Evolutionary conservation across 192 early-diverging fungal species (phyloP).

Genomic region (Backusella mclennaniae): DNA sequence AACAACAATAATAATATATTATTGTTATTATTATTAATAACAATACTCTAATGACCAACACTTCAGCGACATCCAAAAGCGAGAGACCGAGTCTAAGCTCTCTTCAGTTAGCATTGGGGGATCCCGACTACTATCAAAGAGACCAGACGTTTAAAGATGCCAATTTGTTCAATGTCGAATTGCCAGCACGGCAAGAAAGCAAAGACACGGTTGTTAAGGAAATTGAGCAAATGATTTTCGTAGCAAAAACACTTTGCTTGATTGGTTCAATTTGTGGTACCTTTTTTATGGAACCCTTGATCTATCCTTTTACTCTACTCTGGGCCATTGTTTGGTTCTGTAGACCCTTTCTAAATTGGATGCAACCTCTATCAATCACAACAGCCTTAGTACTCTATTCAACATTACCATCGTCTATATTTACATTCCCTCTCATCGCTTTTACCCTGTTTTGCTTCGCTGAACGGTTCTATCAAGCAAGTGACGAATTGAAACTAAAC

Average conservation of each 20-base stretch:
- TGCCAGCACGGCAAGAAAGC: neutral
- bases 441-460: neutral
- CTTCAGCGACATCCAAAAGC: neutral
- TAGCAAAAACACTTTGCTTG: neutral
- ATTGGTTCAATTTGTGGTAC: neutral
- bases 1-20: neutral
- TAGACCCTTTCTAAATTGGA: neutral
- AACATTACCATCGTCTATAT: neutral
- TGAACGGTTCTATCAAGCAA: neutral
- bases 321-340: neutral
- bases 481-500: neutral
- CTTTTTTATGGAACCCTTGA: neutral
- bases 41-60: neutral
- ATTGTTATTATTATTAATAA: neutral
- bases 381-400: neutral
- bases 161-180: neutral
- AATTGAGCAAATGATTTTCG: constrained; percentile 8
- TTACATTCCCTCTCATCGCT: neutral
- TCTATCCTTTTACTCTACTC: neutral
- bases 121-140: neutral
- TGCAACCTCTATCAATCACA: neutral
- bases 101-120: neutral
- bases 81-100: neutral
- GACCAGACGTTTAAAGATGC: neutral
- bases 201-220: neutral